phyloP scores from a whole-genome alignment of 345 rosid genomes.

The Salix dunnii region DNA sequence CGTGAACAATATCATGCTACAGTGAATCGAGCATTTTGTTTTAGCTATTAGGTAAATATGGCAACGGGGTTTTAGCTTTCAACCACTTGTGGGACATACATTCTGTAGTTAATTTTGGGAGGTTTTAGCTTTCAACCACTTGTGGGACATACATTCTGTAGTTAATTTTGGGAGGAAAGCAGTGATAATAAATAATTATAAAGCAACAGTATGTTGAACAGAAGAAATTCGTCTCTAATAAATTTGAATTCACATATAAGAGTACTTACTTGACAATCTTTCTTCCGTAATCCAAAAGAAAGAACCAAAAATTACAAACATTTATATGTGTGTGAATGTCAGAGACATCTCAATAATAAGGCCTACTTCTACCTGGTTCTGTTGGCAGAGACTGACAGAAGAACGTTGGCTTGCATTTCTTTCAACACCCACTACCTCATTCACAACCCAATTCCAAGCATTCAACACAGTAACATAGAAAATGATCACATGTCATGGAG shows the following conservation, averaged over 20 bases:
- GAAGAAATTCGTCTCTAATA: neutral
- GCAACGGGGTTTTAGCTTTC: no score
- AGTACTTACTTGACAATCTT: neutral
- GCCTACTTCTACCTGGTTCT: neutral
- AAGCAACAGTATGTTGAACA: neutral
- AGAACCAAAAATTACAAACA: neutral
- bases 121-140: neutral
- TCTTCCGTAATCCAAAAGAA: neutral
- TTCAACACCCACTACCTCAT: neutral
- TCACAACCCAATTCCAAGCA: neutral
- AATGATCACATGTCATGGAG: neutral
- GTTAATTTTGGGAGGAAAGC: neutral
- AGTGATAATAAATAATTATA: neutral
- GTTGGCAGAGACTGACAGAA: neutral
- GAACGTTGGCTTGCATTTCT: neutral
- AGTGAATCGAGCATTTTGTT: no score
- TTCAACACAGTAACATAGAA: neutral
- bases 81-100: neutral
- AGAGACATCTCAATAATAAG: neutral
- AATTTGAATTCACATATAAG: neutral
- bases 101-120: neutral
- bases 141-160: neutral
- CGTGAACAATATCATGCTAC: no score
- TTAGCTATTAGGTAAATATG: no score
- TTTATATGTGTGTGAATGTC: neutral